Percentiles rank a stretch among this genome's conserved stretches.
Evolutionary conservation across 2,329 filamentous ascomycete genomes (phyloP).

Genomic region (Herpotrichia juniperi): DNA sequence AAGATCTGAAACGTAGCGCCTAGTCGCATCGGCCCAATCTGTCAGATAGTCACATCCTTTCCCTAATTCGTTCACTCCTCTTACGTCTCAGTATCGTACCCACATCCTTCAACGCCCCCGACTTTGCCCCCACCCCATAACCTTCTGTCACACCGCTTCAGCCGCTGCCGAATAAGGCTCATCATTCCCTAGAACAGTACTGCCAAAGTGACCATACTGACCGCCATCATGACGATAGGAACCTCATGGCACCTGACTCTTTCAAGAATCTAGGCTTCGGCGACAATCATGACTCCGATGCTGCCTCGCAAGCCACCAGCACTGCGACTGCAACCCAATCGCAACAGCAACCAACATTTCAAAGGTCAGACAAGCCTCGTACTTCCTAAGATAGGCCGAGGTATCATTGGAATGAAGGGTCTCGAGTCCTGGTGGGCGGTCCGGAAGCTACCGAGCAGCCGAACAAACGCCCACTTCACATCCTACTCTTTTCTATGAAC

Average conservation of each 20-base stretch:
- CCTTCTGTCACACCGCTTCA: conserved; percentile 17
- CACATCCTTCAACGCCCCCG: conserved; percentile 18
- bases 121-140: conserved; percentile 2
- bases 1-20: conserved; percentile 32
- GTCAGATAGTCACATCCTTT: conserved; percentile 26
- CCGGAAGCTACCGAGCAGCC: conserved; percentile 38
- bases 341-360: conserved; percentile 26
- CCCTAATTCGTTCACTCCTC: conserved; percentile 20
- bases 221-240: conserved; percentile 54
- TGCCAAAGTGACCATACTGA: conserved; percentile 22
- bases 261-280: conserved; percentile 91
- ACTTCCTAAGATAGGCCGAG: conserved; percentile 23
- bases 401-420: conserved; percentile 27
- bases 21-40: conserved; percentile 20
- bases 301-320: conserved; percentile 7
- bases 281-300: conserved; percentile 40
- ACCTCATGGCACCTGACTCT: conserved; percentile 94
- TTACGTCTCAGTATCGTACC: conserved; percentile 16
- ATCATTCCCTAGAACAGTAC: conserved; percentile 14
- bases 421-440: conserved; percentile 19
- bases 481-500: conserved; percentile 10
- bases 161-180: conserved; percentile 26
- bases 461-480: conserved; percentile 16
- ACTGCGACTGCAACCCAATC: conserved; percentile 34
- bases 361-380: conserved; percentile 29